Evolutionary conservation across 2,329 filamentous ascomycete genomes (phyloP).

Genomic region (Fusarium begoniae): DNA sequence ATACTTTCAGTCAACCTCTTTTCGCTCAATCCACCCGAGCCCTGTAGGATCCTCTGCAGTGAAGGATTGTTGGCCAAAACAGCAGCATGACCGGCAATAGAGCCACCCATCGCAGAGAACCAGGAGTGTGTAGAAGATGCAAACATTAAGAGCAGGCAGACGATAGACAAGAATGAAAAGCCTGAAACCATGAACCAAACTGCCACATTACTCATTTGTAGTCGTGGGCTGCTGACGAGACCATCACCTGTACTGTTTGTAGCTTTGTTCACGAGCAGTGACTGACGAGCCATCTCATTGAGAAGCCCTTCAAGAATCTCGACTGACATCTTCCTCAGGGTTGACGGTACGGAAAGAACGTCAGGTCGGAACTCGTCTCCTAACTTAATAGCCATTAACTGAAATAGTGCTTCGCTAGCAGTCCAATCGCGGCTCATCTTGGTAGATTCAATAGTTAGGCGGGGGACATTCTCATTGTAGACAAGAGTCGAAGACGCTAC

Average conservation of each 20-base stretch:
- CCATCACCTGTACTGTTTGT: not conserved
- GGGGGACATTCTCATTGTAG: rapidly evolving
- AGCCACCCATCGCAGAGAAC: not conserved
- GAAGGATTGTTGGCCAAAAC: not conserved
- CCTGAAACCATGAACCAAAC: not conserved
- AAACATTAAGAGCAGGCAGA: not conserved
- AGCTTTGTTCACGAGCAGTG: not conserved
- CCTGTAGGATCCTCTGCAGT: rapidly evolving
- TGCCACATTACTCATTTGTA: rapidly evolving
- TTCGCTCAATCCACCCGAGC: rapidly evolving
- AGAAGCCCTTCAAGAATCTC: not conserved
- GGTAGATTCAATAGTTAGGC: not conserved
- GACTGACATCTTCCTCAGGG: rapidly evolving
- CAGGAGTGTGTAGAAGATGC: rapidly evolving
- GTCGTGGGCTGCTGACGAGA: rapidly evolving
- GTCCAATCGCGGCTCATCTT: rapidly evolving
- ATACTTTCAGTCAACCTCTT: rapidly evolving
- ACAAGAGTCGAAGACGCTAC: rapidly evolving
- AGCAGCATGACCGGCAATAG: rapidly evolving
- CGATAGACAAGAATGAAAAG: rapidly evolving
- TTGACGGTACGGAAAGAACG: rapidly evolving
- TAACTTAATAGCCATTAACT: not conserved
- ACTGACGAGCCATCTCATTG: not conserved
- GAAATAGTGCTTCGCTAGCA: not conserved
- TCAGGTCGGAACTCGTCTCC: not conserved